A percentile compares a stretch with the other conserved stretches of the same genome.
Conservation (phyloP, 257 asterid species). For the Petunia secreta region DNA sequence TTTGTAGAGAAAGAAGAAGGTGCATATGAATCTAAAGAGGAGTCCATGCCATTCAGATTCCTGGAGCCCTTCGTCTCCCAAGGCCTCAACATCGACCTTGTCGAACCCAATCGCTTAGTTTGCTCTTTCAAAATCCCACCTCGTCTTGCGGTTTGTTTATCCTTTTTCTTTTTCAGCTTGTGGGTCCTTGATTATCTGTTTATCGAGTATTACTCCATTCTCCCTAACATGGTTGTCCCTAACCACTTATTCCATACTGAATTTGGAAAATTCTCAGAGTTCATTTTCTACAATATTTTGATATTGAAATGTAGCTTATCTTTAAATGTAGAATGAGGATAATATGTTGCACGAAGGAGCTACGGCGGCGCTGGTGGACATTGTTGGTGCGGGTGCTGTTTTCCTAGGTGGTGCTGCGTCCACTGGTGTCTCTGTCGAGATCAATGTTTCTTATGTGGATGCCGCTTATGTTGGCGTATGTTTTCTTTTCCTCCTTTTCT, state of each 20-base stretch:
- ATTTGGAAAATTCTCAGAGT: no score
- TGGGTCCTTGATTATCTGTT: not conserved
- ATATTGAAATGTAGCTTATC: no score
- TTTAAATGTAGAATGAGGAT: constrained; percentile 46
- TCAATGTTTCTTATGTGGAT: constrained; percentile 69
- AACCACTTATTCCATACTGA: no score
- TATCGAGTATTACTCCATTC: no score
- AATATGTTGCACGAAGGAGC: constrained; percentile 84
- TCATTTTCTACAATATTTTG: no score
- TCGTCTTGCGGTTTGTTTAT: constrained; percentile 64
- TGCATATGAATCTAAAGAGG: constrained; percentile 51
- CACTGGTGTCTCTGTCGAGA: constrained; percentile 80
- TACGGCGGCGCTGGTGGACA: constrained; percentile 78
- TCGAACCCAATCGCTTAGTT: constrained; percentile 71
- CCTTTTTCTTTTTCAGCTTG: not conserved
- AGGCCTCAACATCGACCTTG: constrained; percentile 61
- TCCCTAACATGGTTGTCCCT: no score
- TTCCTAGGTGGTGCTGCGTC: constrained; percentile 52
- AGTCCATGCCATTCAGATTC: constrained; percentile 65
- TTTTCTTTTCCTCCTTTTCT: not conserved
- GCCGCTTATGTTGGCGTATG: constrained; percentile 78
- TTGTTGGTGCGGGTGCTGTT: constrained; percentile 70
- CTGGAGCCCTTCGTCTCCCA: constrained; percentile 69
- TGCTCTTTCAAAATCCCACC: constrained; percentile 73
- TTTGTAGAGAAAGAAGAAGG: constrained; percentile 70